phyloP scores from a whole-genome alignment of 768 basidiomycete genomes.

The Lentinula guzmanii region DNA sequence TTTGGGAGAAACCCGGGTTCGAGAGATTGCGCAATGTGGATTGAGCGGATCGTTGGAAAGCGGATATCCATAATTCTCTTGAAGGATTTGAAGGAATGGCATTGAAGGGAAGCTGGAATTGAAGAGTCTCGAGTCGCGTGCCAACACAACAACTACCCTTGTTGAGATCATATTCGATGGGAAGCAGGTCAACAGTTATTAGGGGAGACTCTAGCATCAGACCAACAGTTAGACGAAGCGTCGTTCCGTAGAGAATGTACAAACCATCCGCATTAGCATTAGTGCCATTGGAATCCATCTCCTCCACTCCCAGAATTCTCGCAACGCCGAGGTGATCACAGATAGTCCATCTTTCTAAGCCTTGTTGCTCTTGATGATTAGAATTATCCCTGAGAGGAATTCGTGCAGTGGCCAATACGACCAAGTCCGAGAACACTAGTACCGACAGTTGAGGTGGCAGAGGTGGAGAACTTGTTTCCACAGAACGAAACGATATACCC shows the following conservation, averaged over 20 bases:
- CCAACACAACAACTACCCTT: constrained; percentile 27
- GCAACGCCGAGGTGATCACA: constrained; percentile 32
- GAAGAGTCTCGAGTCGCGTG: constrained; percentile 28
- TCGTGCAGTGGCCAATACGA: constrained; percentile 43
- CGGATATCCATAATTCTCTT: constrained; percentile 36
- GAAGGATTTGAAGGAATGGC: constrained; percentile 7
- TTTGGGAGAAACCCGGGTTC: constrained; percentile 15
- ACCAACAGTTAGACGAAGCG: neutral
- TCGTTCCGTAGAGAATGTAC: neutral
- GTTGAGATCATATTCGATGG: constrained; percentile 33
- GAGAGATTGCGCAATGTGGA: constrained; percentile 37
- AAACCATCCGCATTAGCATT: neutral
- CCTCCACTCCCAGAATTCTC: constrained; percentile 46
- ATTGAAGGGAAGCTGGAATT: constrained; percentile 19
- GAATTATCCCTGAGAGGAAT: constrained; percentile 12
- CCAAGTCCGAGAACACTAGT: constrained; percentile 64
- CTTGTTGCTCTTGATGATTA: constrained; percentile 11
- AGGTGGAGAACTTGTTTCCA: constrained; percentile 7
- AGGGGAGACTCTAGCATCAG: constrained; percentile 19
- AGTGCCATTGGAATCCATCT: constrained; percentile 13
- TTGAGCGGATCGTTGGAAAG: constrained; percentile 47
- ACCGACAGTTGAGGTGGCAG: constrained; percentile 20
- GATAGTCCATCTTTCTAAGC: constrained; percentile 19
- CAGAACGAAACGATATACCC: constrained; percentile 17
- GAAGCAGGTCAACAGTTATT: constrained; percentile 45